Conservation (phyloP, 306 rosid species). For the Rosa persica region DNA sequence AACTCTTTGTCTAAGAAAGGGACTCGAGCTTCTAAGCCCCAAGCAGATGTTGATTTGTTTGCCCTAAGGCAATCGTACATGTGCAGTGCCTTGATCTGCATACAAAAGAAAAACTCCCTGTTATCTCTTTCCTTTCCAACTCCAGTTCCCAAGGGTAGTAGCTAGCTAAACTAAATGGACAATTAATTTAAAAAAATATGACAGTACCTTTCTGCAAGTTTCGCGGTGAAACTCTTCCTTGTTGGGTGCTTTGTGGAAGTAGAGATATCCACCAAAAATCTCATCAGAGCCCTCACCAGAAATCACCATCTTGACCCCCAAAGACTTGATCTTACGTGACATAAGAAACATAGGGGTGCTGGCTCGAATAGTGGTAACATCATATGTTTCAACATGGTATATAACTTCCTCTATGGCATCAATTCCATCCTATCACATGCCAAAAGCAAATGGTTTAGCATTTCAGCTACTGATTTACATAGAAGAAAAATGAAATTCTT, state of each 20-base stretch:
- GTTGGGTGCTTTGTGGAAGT: constrained; percentile 99
- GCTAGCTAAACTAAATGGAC: background rate
- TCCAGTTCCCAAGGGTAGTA: background rate
- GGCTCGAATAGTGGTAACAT: constrained; percentile 93
- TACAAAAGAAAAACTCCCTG: background rate
- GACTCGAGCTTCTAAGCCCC: constrained; percentile 96
- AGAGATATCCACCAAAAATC: constrained; percentile 89
- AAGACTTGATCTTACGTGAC: constrained; percentile 91
- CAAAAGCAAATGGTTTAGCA: constrained; percentile 8
- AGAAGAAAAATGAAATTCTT: background rate
- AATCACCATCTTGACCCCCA: constrained; percentile 94
- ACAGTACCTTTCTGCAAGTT: constrained; percentile 84
- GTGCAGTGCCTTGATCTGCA: constrained; percentile 92
- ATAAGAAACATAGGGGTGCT: constrained; percentile 98
- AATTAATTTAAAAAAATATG: too few species aligned
- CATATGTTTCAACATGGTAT: constrained; percentile 89
- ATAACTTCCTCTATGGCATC: constrained; percentile 97
- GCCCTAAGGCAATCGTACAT: constrained; percentile 88
- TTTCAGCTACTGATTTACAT: background rate
- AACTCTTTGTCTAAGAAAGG: constrained; percentile 91
- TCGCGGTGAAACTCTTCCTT: constrained; percentile 92
- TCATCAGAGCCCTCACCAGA: constrained; percentile 99
- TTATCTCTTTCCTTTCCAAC: constrained; percentile 9
- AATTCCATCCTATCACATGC: constrained; percentile 68
- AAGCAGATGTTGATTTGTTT: constrained; percentile 85